phyloP scores from a whole-genome alignment of 169 alveolate species.

The Cryptosporidium xiaoi region DNA sequence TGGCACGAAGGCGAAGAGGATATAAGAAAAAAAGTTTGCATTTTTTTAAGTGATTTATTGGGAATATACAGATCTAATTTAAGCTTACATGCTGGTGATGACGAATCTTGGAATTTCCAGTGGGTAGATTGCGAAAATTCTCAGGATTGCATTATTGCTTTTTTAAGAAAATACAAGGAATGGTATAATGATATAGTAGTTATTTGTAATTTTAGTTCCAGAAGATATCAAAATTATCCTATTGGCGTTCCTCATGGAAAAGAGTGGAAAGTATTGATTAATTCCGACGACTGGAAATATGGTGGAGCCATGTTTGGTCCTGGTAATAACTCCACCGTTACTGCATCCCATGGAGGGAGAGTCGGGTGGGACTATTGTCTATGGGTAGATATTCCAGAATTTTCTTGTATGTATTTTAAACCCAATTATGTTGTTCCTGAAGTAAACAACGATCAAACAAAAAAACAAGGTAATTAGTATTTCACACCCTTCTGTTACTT shows the following conservation, averaged over 20 bases:
- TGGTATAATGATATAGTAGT: slow-evolving; percentile 81
- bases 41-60: slow-evolving; percentile 79
- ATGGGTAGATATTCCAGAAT: slow-evolving; percentile 80
- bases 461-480: not conserved
- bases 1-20: slow-evolving; percentile 84
- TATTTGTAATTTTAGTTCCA: slow-evolving; percentile 78
- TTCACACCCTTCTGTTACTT: not conserved
- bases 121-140: slow-evolving; percentile 83
- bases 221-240: slow-evolving; percentile 78
- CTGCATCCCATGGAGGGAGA: slow-evolving; percentile 80
- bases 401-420: slow-evolving; percentile 76
- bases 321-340: slow-evolving; percentile 74
- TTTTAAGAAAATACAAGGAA: slow-evolving; percentile 77
- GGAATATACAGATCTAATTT: slow-evolving; percentile 75
- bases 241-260: slow-evolving; percentile 82
- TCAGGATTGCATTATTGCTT: slow-evolving; percentile 80
- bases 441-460: not conserved
- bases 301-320: slow-evolving; percentile 82
- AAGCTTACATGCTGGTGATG: slow-evolving; percentile 82
- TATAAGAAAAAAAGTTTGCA: slow-evolving; percentile 77
- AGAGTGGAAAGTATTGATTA: slow-evolving; percentile 80
- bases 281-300: slow-evolving; percentile 81
- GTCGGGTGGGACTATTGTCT: slow-evolving; percentile 81
- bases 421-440: slow-evolving; percentile 5
- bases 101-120: slow-evolving; percentile 80